Conservation (phyloP, 257 asterid genomes). For the Petunia axillaris region DNA sequence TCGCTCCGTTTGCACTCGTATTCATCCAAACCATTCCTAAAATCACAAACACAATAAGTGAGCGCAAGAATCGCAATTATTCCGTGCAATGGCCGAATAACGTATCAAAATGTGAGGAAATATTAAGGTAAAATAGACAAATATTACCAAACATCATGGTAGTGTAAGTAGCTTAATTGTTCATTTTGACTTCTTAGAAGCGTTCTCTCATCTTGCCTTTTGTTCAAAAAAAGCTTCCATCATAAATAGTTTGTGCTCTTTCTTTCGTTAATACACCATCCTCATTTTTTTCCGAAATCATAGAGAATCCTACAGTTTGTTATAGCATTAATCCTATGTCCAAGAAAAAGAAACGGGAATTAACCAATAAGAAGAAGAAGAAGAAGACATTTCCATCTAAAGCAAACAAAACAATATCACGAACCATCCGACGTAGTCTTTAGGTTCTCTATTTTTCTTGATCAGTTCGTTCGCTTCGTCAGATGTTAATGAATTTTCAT, state of each 20-base stretch:
- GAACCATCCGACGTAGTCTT: constrained; percentile 25
- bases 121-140: no score
- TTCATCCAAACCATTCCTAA: no score
- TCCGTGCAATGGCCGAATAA: no score
- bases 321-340: constrained; percentile 62
- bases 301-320: constrained; percentile 75
- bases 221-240: constrained; percentile 77
- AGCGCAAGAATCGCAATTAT: no score
- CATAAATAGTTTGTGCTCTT: constrained; percentile 58
- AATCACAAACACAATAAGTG: no score
- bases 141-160: no score
- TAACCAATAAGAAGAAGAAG: no score
- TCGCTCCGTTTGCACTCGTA: no score
- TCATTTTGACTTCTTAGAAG: constrained; percentile 40
- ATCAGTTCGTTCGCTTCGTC: constrained; percentile 21
- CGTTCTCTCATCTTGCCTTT: constrained; percentile 56
- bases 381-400: no score
- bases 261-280: constrained; percentile 66
- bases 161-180: no score
- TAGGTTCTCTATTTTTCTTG: constrained; percentile 23
- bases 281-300: constrained; percentile 61
- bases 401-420: not conserved
- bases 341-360: not conserved
- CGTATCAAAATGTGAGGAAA: no score
- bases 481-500: not conserved